Evolutionary conservation across 192 early-diverging fungal genomes (phyloP), one percentile per base, ranked within the genome.

Genomic region (Entomortierella parvispora): DNA sequence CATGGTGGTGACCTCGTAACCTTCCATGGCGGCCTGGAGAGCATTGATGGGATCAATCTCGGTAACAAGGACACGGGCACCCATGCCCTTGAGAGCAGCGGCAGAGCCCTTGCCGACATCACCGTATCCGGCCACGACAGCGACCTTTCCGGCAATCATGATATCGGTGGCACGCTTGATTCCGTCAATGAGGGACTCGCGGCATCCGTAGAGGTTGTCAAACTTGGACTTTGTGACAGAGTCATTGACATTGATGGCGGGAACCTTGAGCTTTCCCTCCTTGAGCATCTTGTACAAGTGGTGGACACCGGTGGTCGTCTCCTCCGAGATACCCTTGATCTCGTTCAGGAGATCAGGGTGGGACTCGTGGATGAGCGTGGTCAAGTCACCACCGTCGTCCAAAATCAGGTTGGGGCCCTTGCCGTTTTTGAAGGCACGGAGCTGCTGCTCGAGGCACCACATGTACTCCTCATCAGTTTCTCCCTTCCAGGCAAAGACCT

Each of bases 151-250:
- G 79, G 97, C 97, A 84, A 99, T 99, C 96, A 97, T 97, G 81
- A 99, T 96, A 81, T 99, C 97, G 80, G 97, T 99, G 80, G 97
- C 97, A 82, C 97, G 92, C 96, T 98, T 99, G 91, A 97, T 99
- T 80, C 97, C 97, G 86, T 99, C 97, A 66, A 99, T 93, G 74
- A 99, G 89, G 33, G 96, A 97, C 90, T 99, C 97, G 82, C 97
- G 94, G 93, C 97, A 99, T 71, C 97, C 97, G 88, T 99, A 99
- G 80, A 99, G 82, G 92, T 99, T 99, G 88, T 99, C 97, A 80
- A 99, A 99, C 92, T 99, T 99, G 88, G 92, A 94, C 92, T 99
- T 99, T 83, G 97, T 75, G 80, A 99, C 97, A 29, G 96, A 97
- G 91, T 97, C 95, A 91, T 99, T 99, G 87, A 99, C 96, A 87